Percentiles rank a stretch among this genome's conserved stretches.
Evolutionary conservation across 371 early-diverging fungal genomes (phyloP).

Genomic region (Mucor velutinosus): DNA sequence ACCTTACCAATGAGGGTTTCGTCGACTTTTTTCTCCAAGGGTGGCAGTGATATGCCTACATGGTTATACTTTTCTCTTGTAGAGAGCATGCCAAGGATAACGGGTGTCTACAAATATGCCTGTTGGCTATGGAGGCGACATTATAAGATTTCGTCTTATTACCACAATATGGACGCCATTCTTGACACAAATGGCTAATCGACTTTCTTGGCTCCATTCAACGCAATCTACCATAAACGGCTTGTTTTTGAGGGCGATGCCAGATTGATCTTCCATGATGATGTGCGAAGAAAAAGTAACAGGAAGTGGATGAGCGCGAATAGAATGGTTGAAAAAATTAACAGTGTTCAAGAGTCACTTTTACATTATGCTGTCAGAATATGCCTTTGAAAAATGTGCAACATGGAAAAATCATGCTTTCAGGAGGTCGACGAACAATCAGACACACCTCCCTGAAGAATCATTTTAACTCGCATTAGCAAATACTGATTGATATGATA

Average conservation of each 20-base stretch:
- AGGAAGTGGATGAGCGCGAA: not conserved
- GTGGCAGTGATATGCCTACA: slow-evolving; percentile 13
- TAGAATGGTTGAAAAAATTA: not conserved
- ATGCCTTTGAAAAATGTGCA: not conserved
- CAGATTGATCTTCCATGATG: slow-evolving; percentile 30
- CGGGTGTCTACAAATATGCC: slow-evolving; percentile 27
- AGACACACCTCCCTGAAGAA: not conserved
- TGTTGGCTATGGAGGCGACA: not conserved
- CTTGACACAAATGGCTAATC: slow-evolving; percentile 25
- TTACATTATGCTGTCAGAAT: not conserved
- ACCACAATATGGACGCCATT: slow-evolving; percentile 36
- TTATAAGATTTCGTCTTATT: not conserved
- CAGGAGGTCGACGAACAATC: not conserved
- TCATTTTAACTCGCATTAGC: not conserved
- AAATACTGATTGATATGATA: not conserved
- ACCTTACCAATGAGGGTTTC: not conserved
- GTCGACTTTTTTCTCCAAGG: not conserved
- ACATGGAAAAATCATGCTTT: not conserved
- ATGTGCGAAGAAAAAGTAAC: not conserved
- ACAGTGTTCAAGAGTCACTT: not conserved
- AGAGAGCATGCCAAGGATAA: slow-evolving; percentile 26
- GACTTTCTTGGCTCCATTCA: slow-evolving; percentile 30
- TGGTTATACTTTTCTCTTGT: slow-evolving; percentile 25
- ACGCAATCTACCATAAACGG: slow-evolving; percentile 23
- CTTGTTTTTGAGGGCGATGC: slow-evolving; percentile 12